Evolutionary conservation across 2,329 filamentous ascomycete species (phyloP).

Genomic region (Akanthomyces dipterigenus): DNA sequence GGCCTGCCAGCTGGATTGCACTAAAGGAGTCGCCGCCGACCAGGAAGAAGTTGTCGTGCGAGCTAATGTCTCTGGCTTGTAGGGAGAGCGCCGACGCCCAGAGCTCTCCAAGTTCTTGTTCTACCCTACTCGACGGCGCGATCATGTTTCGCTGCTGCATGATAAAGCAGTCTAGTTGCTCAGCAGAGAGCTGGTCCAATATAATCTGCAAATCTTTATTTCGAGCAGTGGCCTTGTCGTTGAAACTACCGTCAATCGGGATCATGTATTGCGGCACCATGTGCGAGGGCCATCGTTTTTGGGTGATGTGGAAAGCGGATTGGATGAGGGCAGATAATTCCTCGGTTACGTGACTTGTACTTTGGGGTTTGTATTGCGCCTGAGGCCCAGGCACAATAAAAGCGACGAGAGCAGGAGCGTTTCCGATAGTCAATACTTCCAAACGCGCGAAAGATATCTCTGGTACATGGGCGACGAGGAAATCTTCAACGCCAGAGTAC

Average conservation of each 20-base stretch:
- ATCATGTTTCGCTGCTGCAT: neutral
- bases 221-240: too few species aligned
- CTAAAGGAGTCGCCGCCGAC: conserved; percentile 38
- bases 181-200: neutral
- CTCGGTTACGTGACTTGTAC: neutral
- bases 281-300: neutral
- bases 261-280: neutral
- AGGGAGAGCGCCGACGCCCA: conserved; percentile 37
- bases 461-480: neutral
- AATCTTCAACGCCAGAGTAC: neutral
- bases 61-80: conserved; percentile 20
- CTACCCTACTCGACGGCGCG: neutral
- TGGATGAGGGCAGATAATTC: neutral
- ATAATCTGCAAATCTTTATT: neutral
- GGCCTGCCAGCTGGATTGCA: conserved; percentile 36
- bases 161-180: neutral
- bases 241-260: neutral
- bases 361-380: neutral
- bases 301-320: neutral
- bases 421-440: neutral
- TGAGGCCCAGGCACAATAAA: neutral
- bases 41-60: conserved; percentile 29
- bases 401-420: neutral
- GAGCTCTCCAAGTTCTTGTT: conserved; percentile 19
- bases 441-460: neutral